Evolutionary conservation across 306 rosid species (phyloP).

Genomic region (Alnus glutinosa): DNA sequence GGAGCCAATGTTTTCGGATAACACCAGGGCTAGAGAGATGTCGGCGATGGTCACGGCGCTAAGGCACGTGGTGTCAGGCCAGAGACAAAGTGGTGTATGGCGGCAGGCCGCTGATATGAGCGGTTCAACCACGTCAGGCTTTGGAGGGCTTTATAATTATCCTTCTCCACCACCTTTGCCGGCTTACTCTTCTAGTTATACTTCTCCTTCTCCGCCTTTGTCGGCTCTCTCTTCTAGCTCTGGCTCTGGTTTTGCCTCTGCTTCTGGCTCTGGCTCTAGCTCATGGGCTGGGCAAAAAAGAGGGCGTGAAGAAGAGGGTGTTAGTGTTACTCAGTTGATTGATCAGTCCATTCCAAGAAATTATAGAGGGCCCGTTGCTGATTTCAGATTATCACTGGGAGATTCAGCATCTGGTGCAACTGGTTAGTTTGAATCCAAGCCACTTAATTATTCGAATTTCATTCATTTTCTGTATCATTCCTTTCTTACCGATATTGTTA

Average conservation of each 20-base stretch:
- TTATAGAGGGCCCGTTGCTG: slow-evolving; percentile 32
- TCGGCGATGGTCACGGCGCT: slow-evolving; percentile 71
- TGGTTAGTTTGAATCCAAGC: not conserved
- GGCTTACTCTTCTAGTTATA: slow-evolving; percentile 25
- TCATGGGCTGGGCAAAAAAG: slow-evolving; percentile 62
- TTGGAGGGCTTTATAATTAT: slow-evolving; percentile 22
- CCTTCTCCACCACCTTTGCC: slow-evolving; percentile 29
- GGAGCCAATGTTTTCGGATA: slow-evolving; percentile 32
- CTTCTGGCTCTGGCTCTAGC: slow-evolving; percentile 32
- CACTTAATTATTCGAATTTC: not conserved
- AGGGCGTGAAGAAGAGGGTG: slow-evolving; percentile 52
- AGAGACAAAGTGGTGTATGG: slow-evolving; percentile 27
- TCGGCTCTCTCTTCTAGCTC: slow-evolving; percentile 34
- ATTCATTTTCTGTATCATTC: not conserved
- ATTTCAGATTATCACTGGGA: slow-evolving; percentile 33
- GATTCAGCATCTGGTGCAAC: slow-evolving; percentile 53
- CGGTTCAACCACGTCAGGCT: slow-evolving; percentile 38
- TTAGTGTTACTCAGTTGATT: slow-evolving; percentile 20
- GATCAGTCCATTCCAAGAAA: slow-evolving; percentile 22
- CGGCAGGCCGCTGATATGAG: slow-evolving; percentile 31
- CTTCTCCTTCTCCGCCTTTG: slow-evolving; percentile 28
- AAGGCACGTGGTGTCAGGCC: slow-evolving; percentile 62
- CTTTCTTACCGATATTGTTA: not conserved
- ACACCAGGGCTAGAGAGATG: slow-evolving; percentile 42
- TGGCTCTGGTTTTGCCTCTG: slow-evolving; percentile 25